Base-by-base conservation (phyloP, 345 rosid genomes). In the Aquilaria yunnanensis region DNA sequence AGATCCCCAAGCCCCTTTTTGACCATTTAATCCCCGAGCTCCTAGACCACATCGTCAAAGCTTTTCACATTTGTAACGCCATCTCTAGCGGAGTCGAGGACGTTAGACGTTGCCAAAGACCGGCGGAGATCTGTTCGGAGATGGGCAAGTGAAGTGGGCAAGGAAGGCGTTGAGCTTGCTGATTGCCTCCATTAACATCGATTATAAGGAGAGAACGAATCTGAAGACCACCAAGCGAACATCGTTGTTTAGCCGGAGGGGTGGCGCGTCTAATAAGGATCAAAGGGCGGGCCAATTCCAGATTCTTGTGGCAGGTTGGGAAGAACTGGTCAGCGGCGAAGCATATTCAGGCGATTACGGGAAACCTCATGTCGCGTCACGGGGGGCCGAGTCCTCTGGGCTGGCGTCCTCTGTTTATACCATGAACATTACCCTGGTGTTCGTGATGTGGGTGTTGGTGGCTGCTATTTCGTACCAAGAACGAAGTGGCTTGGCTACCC, bases 391-490 rank as follows among this genome's bases (percentile, higher is more conserved):
- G 56, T 51, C 89, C 3, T 65, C 84, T 0, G 86, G 96, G 16
- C 57, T 94, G 55, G 85, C 91, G 12, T 65, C 62, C 13, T 83
- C 90, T 5, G 85, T 91, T 66, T 87, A 80, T 66, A 72, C 84
- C 53, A 90, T 91, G 96, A 84, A 87, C 43, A 70, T 66, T 8
- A 84, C 90, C 49, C 66, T 75, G 71, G 84, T 85, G 5, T 78
- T 87, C 57, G 85, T 85, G 49, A 84, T 85, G 96, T 90, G 95
- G 90, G 79, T 86, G 6, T 55, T 94, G 60, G 93, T 87, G 51
- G 96, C 97, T n/a, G 89, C 93, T 48, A 71, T 94, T 12, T 97
- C 99, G 6, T 94, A 97, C 66, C 99, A 94, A 69, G 97, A 94
- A 62, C 71, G 99, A 78, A 75, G 61, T 10, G 96, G 99, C 14